Evolutionary conservation across 2,329 filamentous ascomycete species (phyloP), one percentile per base, ranked within the genome.

Genomic region (Septoria linicola): DNA sequence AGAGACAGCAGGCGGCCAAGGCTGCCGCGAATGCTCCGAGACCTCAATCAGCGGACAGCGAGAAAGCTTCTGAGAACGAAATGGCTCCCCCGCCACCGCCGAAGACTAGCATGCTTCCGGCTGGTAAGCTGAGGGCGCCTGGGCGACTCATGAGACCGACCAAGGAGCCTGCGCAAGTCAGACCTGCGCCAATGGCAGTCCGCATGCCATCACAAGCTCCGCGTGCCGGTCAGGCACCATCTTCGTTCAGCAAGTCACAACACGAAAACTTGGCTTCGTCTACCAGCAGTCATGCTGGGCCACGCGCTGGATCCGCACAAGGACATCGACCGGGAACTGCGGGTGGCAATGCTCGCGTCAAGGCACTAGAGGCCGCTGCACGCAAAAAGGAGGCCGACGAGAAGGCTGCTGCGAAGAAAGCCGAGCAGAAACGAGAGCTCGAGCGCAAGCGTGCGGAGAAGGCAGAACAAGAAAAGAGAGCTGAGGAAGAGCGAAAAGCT

Each of bases 321-420:
- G 75, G 74, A 0, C 64, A 57, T 40, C 49, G 57, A 8, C 54
- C 62, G 31, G 64, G 55, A 41, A 63, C 54, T 27, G 65, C 57
- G n/a, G 60, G 72, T 0, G 88, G 87, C 37, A 68, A 64, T 40
- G 59, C 64, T 16, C 62, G 67, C 7, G 61, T 70, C 11, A 63
- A 62, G 66, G 85, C 87, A 1, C 74, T 91, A 17, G 83, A 91
- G 47, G 77, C 87, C 41, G 88, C 86, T 2, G 87, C 88, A 32
- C 85, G 84, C 64, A 91, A 90, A 70, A 92, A 87, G 66, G 89
- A 95, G 67, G 85, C 82, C 66, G 90, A 95, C 62, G 89, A 95
- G 66, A 82, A 84, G 41, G 88, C 90, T 58, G 82, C 83, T 11
- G 84, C 90, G 63, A 82, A 85, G 42, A 92, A 89, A 64, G 84